These are phyloP conservation scores for Gelatoporia subvermispora DNA, from an alignment of 768 basidiomycete species.

Conservation along the genomic window DNA sequence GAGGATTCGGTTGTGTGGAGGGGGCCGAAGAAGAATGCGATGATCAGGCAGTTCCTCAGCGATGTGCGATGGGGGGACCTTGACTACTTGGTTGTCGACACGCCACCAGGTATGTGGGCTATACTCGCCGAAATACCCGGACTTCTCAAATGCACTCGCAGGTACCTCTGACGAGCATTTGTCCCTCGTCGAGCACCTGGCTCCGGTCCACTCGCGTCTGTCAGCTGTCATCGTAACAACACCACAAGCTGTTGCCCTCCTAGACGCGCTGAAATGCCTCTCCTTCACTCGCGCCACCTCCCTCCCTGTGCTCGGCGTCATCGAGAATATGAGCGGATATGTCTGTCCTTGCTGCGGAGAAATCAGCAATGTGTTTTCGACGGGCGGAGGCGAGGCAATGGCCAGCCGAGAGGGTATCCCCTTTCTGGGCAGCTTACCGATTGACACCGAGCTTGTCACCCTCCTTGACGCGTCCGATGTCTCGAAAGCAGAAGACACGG, in stretches of 20 bases:
- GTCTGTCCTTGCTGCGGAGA: constrained; percentile 97
- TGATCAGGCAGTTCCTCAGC: constrained; percentile 93
- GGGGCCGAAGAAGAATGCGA: constrained; percentile 97
- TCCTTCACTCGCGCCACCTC: constrained; percentile 89
- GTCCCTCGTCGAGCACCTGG: constrained; percentile 89
- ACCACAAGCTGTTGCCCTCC: constrained; percentile 92
- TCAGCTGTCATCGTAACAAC: constrained; percentile 93
- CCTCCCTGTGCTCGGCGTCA: constrained; percentile 83
- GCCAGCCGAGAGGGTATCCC: constrained; percentile 64
- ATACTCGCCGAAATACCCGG: background rate
- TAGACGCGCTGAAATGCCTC: constrained; percentile 94
- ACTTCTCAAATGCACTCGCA: constrained; percentile 27
- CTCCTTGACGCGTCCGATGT: constrained; percentile 67
- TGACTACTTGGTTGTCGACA: constrained; percentile 93
- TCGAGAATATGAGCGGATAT: constrained; percentile 99
- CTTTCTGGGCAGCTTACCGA: constrained; percentile 87
- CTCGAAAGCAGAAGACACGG: constrained; percentile 16
- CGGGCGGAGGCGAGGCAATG: constrained; percentile 88
- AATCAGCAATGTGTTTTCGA: constrained; percentile 91
- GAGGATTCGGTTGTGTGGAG: constrained; percentile 96
- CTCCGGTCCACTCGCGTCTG: constrained; percentile 72
- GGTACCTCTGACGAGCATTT: constrained; percentile 99
- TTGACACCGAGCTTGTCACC: constrained; percentile 87
- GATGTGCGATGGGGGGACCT: constrained; percentile 95
- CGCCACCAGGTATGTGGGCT: constrained; percentile 77